Evolutionary conservation across 768 basidiomycete genomes (phyloP), one percentile per base, ranked within the genome.

Genomic region (Amanita phalloides): DNA sequence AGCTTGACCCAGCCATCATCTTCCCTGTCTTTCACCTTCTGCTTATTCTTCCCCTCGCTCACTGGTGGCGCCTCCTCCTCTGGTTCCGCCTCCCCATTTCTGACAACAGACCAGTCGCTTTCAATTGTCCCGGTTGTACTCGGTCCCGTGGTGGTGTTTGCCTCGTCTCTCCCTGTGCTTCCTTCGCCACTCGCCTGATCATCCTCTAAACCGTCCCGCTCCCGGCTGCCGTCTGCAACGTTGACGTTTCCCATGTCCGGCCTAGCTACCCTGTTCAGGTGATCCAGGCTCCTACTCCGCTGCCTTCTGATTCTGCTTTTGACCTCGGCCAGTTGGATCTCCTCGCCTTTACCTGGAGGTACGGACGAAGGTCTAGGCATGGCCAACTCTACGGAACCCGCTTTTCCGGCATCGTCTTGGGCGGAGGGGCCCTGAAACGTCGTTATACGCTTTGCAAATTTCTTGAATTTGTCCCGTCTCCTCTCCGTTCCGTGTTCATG

Each of bases 381-480:
- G 1, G 70, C 71, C 42, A 49, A 39, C 41, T 26, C 52, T 33
- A 54, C 54, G 11, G 45, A 38, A 28, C n/a, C 26, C 13, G 37
- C 2, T 32, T 32, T 32, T 32, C 10, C 10, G 32, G 32, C 9
- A 4, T 32, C 32, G 10, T 32, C 47, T 37, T 23, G 28, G 35
- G 13, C 21, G 11, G 36, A 7, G 9, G 25, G 17, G 23, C 11
- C 21, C 3, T 48, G 69, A 53, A 74, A 71, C 7, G 66, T 65
- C 25, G 74, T 71, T 51, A 88, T 68, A 57, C 75, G 77, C 59
- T 79, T 82, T 14, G 87, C 88, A 44, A 93, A 68, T 45, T 78
- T 81, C 64, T 80, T 84, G 54, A 95, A 67, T 44, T 76, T 77
- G 64, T 93, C 86, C 35, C 90, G 80, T 66, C 84, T 95, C 48